Evolutionary conservation across 139 green algal genomes (phyloP), one percentile per base, ranked within the genome.

Genomic region (Chlamydomonas sp.): DNA sequence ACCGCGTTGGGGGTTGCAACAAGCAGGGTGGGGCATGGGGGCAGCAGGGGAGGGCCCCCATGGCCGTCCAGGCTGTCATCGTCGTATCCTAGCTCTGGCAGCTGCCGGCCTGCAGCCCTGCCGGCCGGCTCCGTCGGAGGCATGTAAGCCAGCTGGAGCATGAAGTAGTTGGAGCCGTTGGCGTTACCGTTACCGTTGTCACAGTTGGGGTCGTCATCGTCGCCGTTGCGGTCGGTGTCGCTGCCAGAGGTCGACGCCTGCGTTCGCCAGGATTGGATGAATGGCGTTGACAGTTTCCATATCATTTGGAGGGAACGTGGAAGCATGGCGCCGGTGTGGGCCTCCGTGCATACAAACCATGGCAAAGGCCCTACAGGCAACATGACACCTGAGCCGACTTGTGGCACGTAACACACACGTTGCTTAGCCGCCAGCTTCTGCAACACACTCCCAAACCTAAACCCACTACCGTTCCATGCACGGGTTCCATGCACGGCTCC

Each of bases 1-100:
- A 92, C 12, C 0, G 74, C 89, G 3, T 77, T 15, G 8, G 83
- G 14, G 62, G 76, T 88, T 10, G 83, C 83, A 4, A 88, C 83
- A 31, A 88, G 16, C 6, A 88, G 74, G 0, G 71, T 60, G 20
- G 74, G 82, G 61, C 82, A 78, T 15, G 3, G 67, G 10, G 63
- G 82, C 72, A 86, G 59, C 69, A 63, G 60, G 14, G 82, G 3
- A n/a, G 71, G 71, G 15, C n/a, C 20, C 17, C 0, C 4, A 71
- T n/a, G 10, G 68, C 6, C 10, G 82, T 18, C 61, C 67, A 15
- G 20, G 60, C 6, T 2, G 58, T 2, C 71, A 16, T 57, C 58
- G 10, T 80, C 64, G 82, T 79, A 71, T 4, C 71, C 71, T 61
- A 86, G 71, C 31, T 49, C 31, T 49, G 31, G 31, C 12, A 58